Base-by-base conservation (phyloP, 179 eudicot species). In the Sideroxylon spinosum region DNA sequence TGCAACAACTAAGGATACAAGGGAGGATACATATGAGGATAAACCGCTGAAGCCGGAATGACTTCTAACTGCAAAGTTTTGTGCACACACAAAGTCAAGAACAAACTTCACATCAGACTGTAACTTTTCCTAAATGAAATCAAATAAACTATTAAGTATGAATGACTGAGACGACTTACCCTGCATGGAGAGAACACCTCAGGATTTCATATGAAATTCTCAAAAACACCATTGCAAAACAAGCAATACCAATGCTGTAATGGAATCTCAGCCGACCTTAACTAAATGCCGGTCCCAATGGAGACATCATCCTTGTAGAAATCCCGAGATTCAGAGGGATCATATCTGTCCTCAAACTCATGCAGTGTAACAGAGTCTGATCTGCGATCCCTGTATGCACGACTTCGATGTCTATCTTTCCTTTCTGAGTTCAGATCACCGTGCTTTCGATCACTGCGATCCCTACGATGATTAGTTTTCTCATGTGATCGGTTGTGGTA, bases 301-400 rank as follows among this genome's bases (percentile, higher is more conserved):
- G 76, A 84, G 74, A 72, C 71, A 80, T 78, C 84, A 53, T 87
- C 85, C 71, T 84, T 87, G 49, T 83, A 74, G 53, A 49, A 20
- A 72, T 89, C 87, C 73, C 75, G 79, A 73, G 92, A 85, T 77
- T 81, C 83, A 67, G 91, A 84, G 83, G 98, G 98, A 84, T 90
- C 91, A 77, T 95, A 95, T 88, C 98, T 84, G 88, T 93, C 98
- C 60, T 83, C 86, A 77, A 90, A 85, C 70, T 80, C 90, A 85
- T 75, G 80, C 2, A 69, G 78, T 57, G 70, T 70, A 52, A 67
- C 81, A 57, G 85, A 85, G 68, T 74, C 79, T 66, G 89, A 85
- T 78, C 73, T 81, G 49, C 25, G 78, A 82, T 78, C 48, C 73
- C 84, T 78, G 57, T 83, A 76, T 48, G 73, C 76, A 73, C 76